These are phyloP conservation scores for Colletotrichum musae DNA, from an alignment of 2,329 filamentous ascomycete genomes.

Conservation along the genomic window DNA sequence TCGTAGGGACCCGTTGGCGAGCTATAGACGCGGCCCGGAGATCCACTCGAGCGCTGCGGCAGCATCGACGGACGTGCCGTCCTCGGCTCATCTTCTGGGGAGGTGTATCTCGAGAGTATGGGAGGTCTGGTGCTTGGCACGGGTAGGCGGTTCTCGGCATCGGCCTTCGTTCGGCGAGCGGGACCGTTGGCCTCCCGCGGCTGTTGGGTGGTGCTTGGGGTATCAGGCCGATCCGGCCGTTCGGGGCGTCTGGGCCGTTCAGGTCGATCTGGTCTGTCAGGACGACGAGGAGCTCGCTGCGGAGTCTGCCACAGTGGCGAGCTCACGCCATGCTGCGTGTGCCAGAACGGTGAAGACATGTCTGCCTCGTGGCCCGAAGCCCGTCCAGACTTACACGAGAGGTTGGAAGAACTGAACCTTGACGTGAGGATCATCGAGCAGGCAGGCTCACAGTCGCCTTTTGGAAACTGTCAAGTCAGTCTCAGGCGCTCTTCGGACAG, in stretches of 20 bases:
- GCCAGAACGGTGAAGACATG: conserved; percentile 27
- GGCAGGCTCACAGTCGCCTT: not conserved
- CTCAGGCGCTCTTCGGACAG: no score
- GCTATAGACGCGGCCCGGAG: conserved; percentile 31
- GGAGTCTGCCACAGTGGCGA: conserved; percentile 13
- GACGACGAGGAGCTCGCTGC: conserved; percentile 9
- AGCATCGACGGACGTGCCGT: not conserved
- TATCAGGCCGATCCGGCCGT: not conserved
- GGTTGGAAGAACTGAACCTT: not conserved
- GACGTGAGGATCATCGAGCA: not conserved
- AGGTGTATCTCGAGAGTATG: conserved; percentile 21
- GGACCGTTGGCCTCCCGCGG: conserved; percentile 4
- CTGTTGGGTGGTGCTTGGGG: not conserved
- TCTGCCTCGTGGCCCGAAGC: not conserved
- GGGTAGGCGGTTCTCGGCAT: conserved; percentile 16
- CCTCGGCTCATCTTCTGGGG: conserved; percentile 19
- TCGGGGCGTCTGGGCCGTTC: not conserved
- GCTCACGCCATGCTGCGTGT: conserved; percentile 23
- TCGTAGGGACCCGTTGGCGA: conserved; percentile 26
- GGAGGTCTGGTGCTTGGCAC: conserved; percentile 24
- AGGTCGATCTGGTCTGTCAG: conserved; percentile 5
- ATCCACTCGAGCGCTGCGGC: conserved; percentile 19
- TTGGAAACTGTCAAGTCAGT: not conserved
- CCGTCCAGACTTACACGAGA: not conserved
- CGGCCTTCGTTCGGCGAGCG: conserved; percentile 24